phyloP scores from a whole-genome alignment of 371 early-diverging fungal species.

The Globomyces sp. region DNA sequence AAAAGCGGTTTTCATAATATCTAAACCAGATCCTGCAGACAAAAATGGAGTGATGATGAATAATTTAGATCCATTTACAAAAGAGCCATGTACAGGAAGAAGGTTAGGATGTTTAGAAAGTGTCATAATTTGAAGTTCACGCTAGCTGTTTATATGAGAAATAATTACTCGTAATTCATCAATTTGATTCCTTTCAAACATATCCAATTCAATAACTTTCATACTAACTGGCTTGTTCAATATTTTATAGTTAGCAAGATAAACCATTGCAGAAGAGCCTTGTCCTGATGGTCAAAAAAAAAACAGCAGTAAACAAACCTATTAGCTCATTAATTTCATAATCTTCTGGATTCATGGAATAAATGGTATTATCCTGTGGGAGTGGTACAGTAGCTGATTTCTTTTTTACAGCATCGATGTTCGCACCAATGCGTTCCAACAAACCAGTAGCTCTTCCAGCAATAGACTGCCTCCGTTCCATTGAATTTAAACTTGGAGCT shows the following conservation, averaged over 20 bases:
- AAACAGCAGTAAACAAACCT: conserved; percentile 21
- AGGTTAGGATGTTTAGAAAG: conserved; percentile 84
- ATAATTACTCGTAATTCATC: conserved; percentile 77
- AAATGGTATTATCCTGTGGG: neutral
- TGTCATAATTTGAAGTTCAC: conserved; percentile 86
- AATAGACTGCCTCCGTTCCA: conserved; percentile 13
- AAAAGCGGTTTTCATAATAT: conserved; percentile 81
- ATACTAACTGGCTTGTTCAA: conserved; percentile 69
- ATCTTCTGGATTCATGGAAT: conserved; percentile 36
- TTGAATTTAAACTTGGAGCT: neutral
- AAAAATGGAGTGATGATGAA: conserved; percentile 84
- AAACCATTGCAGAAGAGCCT: conserved; percentile 87
- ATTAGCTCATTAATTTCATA: conserved; percentile 39
- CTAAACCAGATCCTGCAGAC: conserved; percentile 79
- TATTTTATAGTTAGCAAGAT: conserved; percentile 76
- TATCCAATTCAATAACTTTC: conserved; percentile 88
- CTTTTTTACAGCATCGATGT: too few relatives aligned
- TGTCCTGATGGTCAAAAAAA: conserved; percentile 57
- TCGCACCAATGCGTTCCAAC: neutral
- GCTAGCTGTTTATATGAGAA: conserved; percentile 36
- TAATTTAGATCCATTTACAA: conserved; percentile 75
- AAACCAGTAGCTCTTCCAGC: conserved; percentile 7
- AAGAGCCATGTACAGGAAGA: conserved; percentile 77
- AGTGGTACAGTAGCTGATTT: too few relatives aligned
- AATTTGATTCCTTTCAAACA: conserved; percentile 92